A percentile compares a stretch with the other conserved stretches of the same genome.
Evolutionary conservation across 768 basidiomycete species (phyloP).

Genomic region (Solioccasus polychromus): DNA sequence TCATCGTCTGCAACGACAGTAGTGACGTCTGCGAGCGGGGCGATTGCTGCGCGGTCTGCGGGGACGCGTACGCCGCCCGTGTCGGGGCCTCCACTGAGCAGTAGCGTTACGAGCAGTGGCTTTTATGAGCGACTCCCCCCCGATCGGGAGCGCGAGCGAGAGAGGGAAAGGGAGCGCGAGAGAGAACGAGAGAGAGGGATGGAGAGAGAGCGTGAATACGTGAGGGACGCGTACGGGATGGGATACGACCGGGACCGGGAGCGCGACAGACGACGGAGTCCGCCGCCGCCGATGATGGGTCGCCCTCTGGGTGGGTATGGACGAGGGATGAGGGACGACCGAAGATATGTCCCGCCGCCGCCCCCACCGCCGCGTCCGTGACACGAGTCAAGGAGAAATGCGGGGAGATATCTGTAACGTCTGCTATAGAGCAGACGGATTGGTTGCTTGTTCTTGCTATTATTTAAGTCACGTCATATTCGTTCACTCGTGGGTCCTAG

Average conservation of each 20-base stretch:
- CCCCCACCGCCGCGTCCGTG: slow-evolving; percentile 22
- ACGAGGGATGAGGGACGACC: slow-evolving; percentile 31
- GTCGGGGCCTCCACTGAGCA: slow-evolving; percentile 22
- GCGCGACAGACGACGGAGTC: slow-evolving; percentile 26
- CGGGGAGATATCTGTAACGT: not conserved
- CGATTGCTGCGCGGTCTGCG: slow-evolving; percentile 3
- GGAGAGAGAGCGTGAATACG: slow-evolving; percentile 37
- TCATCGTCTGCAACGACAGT: slow-evolving; percentile 13
- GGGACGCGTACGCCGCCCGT: slow-evolving; percentile 21
- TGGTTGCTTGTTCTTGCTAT: too few species aligned
- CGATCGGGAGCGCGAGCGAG: slow-evolving; percentile 10
- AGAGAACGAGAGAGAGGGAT: slow-evolving; percentile 12
- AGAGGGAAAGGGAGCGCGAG: too few species aligned
- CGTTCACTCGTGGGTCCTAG: too few species aligned
- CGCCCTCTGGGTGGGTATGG: slow-evolving; percentile 17
- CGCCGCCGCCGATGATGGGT: slow-evolving; percentile 23
- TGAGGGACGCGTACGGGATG: slow-evolving; percentile 26
- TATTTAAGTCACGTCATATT: too few species aligned
- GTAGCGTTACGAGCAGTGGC: slow-evolving; percentile 18
- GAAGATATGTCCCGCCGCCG: slow-evolving; percentile 36
- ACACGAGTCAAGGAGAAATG: slow-evolving; percentile 6
- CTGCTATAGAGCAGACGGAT: too few species aligned
- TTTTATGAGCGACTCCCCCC: slow-evolving; percentile 31
- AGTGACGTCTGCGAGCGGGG: slow-evolving; percentile 2
- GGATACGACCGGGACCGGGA: slow-evolving; percentile 38